phyloP scores from a whole-genome alignment of 2,329 filamentous ascomycete species.

The Venturia pyrina region DNA sequence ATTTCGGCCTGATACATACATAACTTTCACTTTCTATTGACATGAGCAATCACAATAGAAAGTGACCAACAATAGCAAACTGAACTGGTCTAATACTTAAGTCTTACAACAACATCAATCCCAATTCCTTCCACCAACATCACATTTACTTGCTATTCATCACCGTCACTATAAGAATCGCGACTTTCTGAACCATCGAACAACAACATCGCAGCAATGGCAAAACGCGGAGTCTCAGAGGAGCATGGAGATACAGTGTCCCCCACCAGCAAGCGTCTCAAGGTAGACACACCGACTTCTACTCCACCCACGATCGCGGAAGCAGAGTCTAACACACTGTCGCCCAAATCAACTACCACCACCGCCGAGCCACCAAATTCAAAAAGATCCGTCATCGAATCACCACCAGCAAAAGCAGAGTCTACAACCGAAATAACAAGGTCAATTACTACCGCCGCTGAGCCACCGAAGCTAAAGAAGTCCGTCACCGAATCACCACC shows the following conservation, averaged over 20 bases:
- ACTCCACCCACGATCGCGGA: not conserved
- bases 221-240: not conserved
- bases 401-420: not conserved
- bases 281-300: not conserved
- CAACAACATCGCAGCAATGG: not conserved
- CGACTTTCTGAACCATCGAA: not conserved
- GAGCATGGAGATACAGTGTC: not conserved
- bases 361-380: not conserved
- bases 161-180: not conserved
- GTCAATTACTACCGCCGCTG: not conserved
- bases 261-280: not conserved
- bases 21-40: not conserved
- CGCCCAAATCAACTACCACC: not conserved
- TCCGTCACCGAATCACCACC: not conserved
- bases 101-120: not conserved
- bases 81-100: not conserved
- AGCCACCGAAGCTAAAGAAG: not conserved
- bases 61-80: no score
- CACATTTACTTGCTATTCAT: not conserved
- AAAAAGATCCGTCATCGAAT: not conserved
- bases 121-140: not conserved
- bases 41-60: not conserved
- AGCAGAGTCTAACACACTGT: not conserved
- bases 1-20: not conserved
- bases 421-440: no score